Evolutionary conservation across 129 eudicot genomes (phyloP).

Genomic region (Dittrichia graveolens): DNA sequence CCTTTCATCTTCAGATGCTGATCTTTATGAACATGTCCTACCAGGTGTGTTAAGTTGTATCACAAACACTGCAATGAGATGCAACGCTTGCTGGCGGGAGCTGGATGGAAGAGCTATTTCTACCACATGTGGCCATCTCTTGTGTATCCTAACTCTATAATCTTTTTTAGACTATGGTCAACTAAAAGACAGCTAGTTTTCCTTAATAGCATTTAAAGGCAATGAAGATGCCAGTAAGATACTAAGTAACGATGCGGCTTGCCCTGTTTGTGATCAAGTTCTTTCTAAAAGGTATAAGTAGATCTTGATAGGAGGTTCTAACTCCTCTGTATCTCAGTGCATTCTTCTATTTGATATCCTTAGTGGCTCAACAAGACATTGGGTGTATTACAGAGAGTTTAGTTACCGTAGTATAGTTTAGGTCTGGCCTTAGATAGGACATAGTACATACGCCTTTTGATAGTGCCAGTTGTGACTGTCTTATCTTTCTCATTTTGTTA

Average conservation of each 20-base stretch:
- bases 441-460: neutral
- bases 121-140: constrained; percentile 86
- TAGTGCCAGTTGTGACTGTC: neutral
- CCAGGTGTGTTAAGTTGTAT: constrained; percentile 7
- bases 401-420: constrained; percentile 1
- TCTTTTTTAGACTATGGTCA: constrained; percentile 4
- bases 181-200: constrained; percentile 21
- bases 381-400: neutral
- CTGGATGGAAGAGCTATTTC: constrained; percentile 84
- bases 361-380: neutral
- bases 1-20: neutral
- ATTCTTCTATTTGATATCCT: constrained; percentile 7
- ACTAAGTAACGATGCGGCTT: constrained; percentile 82
- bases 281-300: constrained; percentile 76
- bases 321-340: neutral
- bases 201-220: constrained; percentile 63
- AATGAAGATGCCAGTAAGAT: constrained; percentile 89
- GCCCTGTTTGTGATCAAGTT: constrained; percentile 95
- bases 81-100: constrained; percentile 98
- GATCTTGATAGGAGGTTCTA: neutral
- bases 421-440: neutral
- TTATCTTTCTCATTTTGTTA: constrained; percentile 7
- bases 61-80: constrained; percentile 69
- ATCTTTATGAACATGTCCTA: constrained; percentile 19
- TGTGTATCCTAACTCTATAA: constrained; percentile 64